A percentile compares a stretch with the other conserved stretches of the same genome.
Conservation (phyloP, 2,329 filamentous ascomycete species). For the Beauveria pseudobassiana region DNA sequence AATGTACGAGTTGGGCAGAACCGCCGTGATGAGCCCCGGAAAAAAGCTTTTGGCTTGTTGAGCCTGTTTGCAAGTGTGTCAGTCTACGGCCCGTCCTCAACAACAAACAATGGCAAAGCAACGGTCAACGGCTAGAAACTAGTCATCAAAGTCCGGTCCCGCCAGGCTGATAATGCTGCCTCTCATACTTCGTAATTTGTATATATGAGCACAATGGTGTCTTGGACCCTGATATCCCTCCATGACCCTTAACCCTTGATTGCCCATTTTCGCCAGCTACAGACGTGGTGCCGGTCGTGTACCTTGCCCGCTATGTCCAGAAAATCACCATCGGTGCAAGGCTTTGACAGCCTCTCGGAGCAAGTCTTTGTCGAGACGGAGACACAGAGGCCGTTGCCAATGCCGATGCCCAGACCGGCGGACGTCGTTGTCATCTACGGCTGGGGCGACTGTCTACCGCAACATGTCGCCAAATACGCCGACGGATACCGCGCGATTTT, state of each 20-base stretch:
- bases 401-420: slow-evolving; percentile 21
- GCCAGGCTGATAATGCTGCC: neutral
- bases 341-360: slow-evolving; percentile 39
- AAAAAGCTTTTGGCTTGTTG: neutral
- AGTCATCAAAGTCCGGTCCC: slow-evolving; percentile 7
- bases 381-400: slow-evolving; percentile 18
- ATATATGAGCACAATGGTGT: too few species aligned
- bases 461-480: slow-evolving; percentile 49
- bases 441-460: slow-evolving; percentile 50
- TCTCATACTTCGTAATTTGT: neutral
- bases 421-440: slow-evolving; percentile 45
- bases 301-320: neutral
- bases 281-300: neutral
- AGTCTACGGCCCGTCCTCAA: neutral
- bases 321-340: slow-evolving; percentile 26
- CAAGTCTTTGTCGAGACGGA: slow-evolving; percentile 39
- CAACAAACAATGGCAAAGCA: neutral
- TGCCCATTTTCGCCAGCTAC: neutral
- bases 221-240: too few species aligned
- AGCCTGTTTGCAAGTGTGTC: neutral
- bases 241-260: neutral
- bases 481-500: slow-evolving; percentile 44
- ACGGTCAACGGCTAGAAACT: neutral
- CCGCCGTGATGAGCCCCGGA: neutral
- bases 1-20: neutral